Conservation (phyloP, 768 basidiomycete species). For the Xerocomellus amylosporus region DNA sequence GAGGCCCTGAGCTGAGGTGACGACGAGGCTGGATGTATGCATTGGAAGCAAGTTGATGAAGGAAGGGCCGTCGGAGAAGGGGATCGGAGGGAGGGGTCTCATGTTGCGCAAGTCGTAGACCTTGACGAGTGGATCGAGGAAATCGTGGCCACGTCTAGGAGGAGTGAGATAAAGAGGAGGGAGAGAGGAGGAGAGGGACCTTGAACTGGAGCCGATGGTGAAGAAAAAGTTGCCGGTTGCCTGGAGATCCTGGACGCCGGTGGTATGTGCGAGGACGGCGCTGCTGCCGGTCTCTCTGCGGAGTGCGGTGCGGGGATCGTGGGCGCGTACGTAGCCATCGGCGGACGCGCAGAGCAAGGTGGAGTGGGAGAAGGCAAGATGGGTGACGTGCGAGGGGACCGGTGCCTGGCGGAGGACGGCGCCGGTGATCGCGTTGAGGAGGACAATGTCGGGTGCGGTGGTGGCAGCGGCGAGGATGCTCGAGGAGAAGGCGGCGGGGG, state of each 20-base stretch:
- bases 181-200: slow-evolving; percentile 43
- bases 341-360: slow-evolving; percentile 63
- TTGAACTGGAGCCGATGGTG: slow-evolving; percentile 83
- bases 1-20: slow-evolving; percentile 78
- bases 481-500: slow-evolving; percentile 49
- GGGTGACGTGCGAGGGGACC: slow-evolving; percentile 57
- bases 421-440: slow-evolving; percentile 77
- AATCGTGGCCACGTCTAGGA: slow-evolving; percentile 77
- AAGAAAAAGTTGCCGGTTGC: slow-evolving; percentile 76
- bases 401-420: slow-evolving; percentile 53
- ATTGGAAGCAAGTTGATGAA: slow-evolving; percentile 81
- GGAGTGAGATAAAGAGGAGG: slow-evolving; percentile 9
- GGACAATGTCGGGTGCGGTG: slow-evolving; percentile 55
- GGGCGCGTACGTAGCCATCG: slow-evolving; percentile 71
- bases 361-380: slow-evolving; percentile 65
- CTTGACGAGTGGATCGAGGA: slow-evolving; percentile 90
- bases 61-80: slow-evolving; percentile 83
- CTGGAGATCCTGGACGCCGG: slow-evolving; percentile 81
- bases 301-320: slow-evolving; percentile 63
- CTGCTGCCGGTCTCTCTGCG: slow-evolving; percentile 49
- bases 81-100: slow-evolving; percentile 77
- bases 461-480: slow-evolving; percentile 61
- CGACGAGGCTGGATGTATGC: slow-evolving; percentile 66
- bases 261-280: slow-evolving; percentile 73
- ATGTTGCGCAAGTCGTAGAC: slow-evolving; percentile 87